A percentile compares a stretch with the other conserved stretches of the same genome.
phyloP scores from a whole-genome alignment of 768 basidiomycete genomes.

The Fomitopsis pulvina region DNA sequence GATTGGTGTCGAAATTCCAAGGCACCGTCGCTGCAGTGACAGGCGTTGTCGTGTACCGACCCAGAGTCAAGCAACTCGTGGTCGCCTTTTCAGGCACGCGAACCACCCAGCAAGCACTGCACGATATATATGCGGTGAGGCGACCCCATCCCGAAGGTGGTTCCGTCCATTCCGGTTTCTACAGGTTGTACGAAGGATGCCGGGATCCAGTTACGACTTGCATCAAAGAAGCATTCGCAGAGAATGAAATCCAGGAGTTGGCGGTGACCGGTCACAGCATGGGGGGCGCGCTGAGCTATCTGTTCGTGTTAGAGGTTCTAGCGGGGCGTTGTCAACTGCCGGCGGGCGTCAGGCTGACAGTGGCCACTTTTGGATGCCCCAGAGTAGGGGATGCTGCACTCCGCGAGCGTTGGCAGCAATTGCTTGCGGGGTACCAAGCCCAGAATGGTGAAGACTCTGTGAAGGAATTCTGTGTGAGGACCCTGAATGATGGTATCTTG shows the following conservation, averaged over 20 bases:
- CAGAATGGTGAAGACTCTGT: conserved; percentile 32
- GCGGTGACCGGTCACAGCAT: conserved; percentile 54
- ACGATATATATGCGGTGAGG: conserved; percentile 38
- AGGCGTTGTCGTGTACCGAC: conserved; percentile 41
- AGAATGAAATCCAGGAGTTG: conserved; percentile 31
- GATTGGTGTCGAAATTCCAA: conserved; percentile 31
- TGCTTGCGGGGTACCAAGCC: conserved; percentile 28
- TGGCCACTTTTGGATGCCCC: conserved; percentile 47
- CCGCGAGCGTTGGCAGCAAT: conserved; percentile 34
- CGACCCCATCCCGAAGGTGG: conserved; percentile 30
- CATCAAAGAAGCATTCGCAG: conserved; percentile 31
- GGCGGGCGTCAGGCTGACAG: conserved; percentile 28
- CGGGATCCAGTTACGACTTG: conserved; percentile 26
- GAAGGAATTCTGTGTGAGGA: conserved; percentile 44
- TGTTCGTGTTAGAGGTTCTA: conserved; percentile 44
- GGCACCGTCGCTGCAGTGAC: conserved; percentile 40
- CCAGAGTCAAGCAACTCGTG: conserved; percentile 38
- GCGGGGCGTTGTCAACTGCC: conserved; percentile 21
- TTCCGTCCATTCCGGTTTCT: conserved; percentile 51
- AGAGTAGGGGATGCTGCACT: conserved; percentile 40
- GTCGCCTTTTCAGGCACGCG: conserved; percentile 48
- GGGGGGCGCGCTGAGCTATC: conserved; percentile 46
- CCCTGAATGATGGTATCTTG: conserved; percentile 47
- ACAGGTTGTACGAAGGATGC: conserved; percentile 43
- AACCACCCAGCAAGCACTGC: conserved; percentile 35